A percentile compares a stretch with the other conserved stretches of the same genome.
Evolutionary conservation across 495 filamentous ascomycete genomes (phyloP).

Genomic region (Penicillium herquei): DNA sequence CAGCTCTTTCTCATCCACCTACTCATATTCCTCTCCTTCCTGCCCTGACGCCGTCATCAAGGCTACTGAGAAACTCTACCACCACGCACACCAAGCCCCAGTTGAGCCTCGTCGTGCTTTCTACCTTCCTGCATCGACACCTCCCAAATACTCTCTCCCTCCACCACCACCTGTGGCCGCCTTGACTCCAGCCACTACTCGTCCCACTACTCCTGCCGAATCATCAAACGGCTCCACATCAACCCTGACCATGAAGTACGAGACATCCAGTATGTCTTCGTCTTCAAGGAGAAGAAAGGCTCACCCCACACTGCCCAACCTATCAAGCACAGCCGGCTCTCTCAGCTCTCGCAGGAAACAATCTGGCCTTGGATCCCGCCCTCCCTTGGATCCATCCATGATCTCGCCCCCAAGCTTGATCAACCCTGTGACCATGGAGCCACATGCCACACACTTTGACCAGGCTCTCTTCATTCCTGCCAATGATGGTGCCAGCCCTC

Average conservation of each 20-base stretch:
- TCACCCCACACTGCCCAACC: constrained; percentile 33
- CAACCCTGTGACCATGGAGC: constrained; percentile 46
- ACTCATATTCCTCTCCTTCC: constrained; percentile 32
- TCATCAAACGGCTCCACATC: constrained; percentile 25
- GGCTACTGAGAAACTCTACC: constrained; percentile 31
- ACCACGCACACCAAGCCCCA: constrained; percentile 23
- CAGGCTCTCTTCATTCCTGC: constrained; percentile 46
- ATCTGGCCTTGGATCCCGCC: constrained; percentile 26
- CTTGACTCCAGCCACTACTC: constrained; percentile 12
- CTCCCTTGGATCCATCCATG: constrained; percentile 42
- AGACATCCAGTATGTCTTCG: constrained; percentile 24
- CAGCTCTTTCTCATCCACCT: constrained; percentile 46
- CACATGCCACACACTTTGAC: constrained; percentile 45
- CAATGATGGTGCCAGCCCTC: constrained; percentile 42
- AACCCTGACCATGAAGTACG: constrained; percentile 36
- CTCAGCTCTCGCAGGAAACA: constrained; percentile 28
- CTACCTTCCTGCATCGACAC: constrained; percentile 35
- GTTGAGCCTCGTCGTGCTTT: constrained; percentile 17
- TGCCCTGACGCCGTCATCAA: constrained; percentile 33
- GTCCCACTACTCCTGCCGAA: constrained; percentile 22
- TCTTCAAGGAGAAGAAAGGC: constrained; percentile 34
- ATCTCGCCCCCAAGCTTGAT: constrained; percentile 43
- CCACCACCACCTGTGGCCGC: constrained; percentile 32
- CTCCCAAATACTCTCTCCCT: constrained; percentile 33
- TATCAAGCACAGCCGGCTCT: constrained; percentile 21